Conservation (phyloP, 2,329 filamentous ascomycete genomes). For the Xylaria sp. region DNA sequence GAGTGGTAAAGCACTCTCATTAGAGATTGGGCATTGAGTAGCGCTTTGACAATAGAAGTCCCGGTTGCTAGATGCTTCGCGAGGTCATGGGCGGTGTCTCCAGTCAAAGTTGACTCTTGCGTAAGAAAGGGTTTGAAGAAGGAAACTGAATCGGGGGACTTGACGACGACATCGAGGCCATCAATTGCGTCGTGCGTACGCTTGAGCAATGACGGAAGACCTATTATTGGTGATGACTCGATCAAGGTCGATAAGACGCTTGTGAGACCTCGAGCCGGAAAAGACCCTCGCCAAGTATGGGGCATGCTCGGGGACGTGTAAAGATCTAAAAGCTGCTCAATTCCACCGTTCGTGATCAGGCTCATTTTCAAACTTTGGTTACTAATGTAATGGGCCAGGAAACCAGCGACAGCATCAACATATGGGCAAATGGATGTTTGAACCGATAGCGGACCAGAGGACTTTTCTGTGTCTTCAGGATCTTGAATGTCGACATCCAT, state of each 20-base stretch:
- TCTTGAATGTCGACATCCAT: constrained; percentile 59
- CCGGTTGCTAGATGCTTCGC: constrained; percentile 66
- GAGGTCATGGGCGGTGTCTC: constrained; percentile 48
- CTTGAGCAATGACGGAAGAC: constrained; percentile 82
- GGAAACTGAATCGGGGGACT: constrained; percentile 61
- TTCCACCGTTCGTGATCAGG: constrained; percentile 82
- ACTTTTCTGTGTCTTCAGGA: constrained; percentile 36
- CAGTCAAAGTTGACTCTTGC: constrained; percentile 50
- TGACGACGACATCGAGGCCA: constrained; percentile 72
- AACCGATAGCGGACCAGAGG: constrained; percentile 37
- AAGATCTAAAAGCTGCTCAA: constrained; percentile 86
- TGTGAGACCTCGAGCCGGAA: constrained; percentile 75
- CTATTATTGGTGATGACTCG: constrained; percentile 81
- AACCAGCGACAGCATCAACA: constrained; percentile 78
- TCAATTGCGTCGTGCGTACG: constrained; percentile 77
- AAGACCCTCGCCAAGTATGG: constrained; percentile 74
- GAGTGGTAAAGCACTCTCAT: constrained; percentile 79
- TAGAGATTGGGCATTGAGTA: constrained; percentile 80
- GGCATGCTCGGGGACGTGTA: constrained; percentile 84
- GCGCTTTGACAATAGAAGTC: constrained; percentile 80
- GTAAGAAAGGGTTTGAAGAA: constrained; percentile 77
- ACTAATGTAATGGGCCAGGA: constrained; percentile 77
- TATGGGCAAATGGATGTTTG: constrained; percentile 69
- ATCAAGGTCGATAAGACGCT: constrained; percentile 80
- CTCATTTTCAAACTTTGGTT: constrained; percentile 77